Percentiles rank a stretch among this genome's conserved stretches.
Evolutionary conservation across 148 eudicot genomes (phyloP).

Genomic region (Agrostemma githago): DNA sequence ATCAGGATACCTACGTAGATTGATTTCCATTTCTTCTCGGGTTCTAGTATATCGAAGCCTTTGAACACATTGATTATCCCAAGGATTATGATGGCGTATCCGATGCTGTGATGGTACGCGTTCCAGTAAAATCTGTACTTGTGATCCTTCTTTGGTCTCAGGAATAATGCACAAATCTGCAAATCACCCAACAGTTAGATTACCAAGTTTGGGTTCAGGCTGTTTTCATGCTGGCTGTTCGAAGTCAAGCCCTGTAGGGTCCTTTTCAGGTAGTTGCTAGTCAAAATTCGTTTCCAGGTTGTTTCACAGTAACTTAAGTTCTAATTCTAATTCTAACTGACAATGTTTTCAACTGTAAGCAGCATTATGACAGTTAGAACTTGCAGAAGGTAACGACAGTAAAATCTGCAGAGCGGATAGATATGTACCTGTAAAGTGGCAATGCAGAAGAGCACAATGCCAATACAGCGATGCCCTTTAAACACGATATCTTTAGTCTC

Average conservation of each 20-base stretch:
- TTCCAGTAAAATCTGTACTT: slow-evolving; percentile 82
- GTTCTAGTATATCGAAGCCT: slow-evolving; percentile 70
- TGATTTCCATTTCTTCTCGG: slow-evolving; percentile 67
- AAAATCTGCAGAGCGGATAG: neutral
- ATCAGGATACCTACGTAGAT: slow-evolving; percentile 49
- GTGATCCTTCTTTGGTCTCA: slow-evolving; percentile 89
- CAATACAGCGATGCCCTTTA: slow-evolving; percentile 61
- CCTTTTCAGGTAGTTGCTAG: too few relatives aligned
- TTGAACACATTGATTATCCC: slow-evolving; percentile 85
- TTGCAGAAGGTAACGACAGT: neutral
- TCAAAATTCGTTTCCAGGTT: too few relatives aligned
- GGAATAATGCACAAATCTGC: slow-evolving; percentile 74
- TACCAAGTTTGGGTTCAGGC: neutral
- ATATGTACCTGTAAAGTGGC: slow-evolving; percentile 83
- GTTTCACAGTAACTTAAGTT: too few relatives aligned
- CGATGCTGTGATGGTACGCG: slow-evolving; percentile 70
- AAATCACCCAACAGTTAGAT: neutral
- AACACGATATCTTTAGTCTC: slow-evolving; percentile 57
- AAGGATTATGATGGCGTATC: slow-evolving; percentile 63
- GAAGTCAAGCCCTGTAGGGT: too few relatives aligned
- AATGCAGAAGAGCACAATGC: slow-evolving; percentile 72
- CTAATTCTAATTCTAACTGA: neutral
- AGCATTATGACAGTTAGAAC: neutral
- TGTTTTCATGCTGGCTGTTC: too few relatives aligned
- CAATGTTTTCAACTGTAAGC: neutral